A percentile compares a stretch with the other conserved stretches of the same genome.
These are phyloP conservation scores for Avena insularis DNA, from an alignment of 176 grass and related monocot genomes.

Conservation along the genomic window DNA sequence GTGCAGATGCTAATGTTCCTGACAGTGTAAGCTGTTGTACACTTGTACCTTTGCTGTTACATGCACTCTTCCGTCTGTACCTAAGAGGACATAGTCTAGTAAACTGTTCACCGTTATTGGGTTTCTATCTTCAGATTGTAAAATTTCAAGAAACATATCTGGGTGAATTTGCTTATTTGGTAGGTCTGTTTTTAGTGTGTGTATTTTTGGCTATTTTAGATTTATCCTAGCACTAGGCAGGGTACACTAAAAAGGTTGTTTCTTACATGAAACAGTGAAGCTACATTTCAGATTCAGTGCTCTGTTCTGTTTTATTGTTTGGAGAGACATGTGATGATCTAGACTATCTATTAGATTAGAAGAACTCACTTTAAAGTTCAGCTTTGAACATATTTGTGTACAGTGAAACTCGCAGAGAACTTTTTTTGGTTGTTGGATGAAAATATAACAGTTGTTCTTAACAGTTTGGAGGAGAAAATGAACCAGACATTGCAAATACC, in stretches of 20 bases:
- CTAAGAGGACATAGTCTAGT: not conserved
- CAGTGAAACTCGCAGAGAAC: not conserved
- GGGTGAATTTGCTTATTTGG: not conserved
- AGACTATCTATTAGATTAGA: not conserved
- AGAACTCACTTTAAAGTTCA: slow-evolving; percentile 2
- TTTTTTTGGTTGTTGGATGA: not conserved
- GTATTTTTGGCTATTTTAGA: not conserved
- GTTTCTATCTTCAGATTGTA: not conserved
- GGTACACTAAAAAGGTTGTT: not conserved
- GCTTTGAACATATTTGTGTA: not conserved
- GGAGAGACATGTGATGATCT: not conserved
- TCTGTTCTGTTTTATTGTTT: slow-evolving; percentile 2
- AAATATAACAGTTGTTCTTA: not conserved
- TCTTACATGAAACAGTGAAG: slow-evolving; percentile 4
- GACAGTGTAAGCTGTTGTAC: slow-evolving; percentile 34
- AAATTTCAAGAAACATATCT: not conserved
- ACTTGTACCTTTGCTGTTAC: not conserved
- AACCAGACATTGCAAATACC: not conserved
- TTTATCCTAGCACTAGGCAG: not conserved
- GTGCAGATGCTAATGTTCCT: slow-evolving; percentile 49
- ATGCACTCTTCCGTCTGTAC: not conserved
- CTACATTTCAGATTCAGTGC: not conserved
- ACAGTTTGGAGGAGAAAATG: slow-evolving; percentile 7
- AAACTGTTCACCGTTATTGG: not conserved
- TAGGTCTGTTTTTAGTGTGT: not conserved